A percentile compares a stretch with the other conserved stretches of the same genome.
phyloP scores from a whole-genome alignment of 129 eudicot genomes.

The Deinandra increscens region DNA sequence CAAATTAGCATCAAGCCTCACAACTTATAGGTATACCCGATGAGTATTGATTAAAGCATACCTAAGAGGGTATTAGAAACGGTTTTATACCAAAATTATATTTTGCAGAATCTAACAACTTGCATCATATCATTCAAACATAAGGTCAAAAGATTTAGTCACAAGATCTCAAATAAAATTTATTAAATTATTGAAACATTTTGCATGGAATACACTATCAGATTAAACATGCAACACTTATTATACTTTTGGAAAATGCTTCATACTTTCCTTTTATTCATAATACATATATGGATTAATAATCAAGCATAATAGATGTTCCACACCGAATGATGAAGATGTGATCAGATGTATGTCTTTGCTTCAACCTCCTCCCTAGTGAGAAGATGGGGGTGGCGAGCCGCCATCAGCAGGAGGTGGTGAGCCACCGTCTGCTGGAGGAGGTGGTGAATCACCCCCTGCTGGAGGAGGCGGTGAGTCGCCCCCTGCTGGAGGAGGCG shows the following conservation, averaged over 20 bases:
- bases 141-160: no score
- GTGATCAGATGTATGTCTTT: neutral
- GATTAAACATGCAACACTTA: neutral
- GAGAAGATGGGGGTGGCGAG: neutral
- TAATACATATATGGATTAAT: neutral
- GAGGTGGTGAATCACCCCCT: neutral
- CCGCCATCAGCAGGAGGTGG: neutral
- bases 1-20: no score
- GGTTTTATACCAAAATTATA: no score
- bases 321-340: neutral
- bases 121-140: no score
- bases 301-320: neutral
- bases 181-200: neutral
- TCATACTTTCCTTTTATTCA: neutral
- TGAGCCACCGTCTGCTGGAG: neutral
- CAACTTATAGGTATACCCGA: no score
- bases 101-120: no score
- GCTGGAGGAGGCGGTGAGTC: slow-evolving; percentile 5
- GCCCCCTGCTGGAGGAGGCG: neutral
- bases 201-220: neutral
- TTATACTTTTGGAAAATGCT: neutral
- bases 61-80: no score
- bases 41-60: no score
- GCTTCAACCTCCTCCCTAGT: neutral
- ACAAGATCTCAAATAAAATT: neutral